Evolutionary conservation across 2,329 filamentous ascomycete species (phyloP).

Genomic region (Fusarium nurragi): DNA sequence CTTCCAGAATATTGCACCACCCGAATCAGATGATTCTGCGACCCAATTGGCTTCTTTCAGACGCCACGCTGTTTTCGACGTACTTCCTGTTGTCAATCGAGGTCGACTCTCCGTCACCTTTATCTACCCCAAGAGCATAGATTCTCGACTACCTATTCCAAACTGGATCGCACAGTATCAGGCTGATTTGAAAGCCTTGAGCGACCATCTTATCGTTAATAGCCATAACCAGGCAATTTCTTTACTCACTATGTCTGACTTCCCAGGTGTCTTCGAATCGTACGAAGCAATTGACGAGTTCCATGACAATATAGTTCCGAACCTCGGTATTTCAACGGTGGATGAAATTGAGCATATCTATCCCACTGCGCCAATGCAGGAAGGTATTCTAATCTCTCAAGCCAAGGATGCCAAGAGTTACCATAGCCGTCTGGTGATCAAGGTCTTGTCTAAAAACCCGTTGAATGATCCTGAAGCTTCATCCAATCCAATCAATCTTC

Average conservation of each 20-base stretch:
- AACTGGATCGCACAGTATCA: not conserved
- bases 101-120: conserved; percentile 3
- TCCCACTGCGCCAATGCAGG: not conserved
- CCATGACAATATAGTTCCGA: not conserved
- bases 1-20: not conserved
- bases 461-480: not conserved
- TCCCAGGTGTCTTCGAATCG: not conserved
- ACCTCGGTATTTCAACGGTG: not conserved
- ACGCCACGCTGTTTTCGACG: conserved; percentile 5
- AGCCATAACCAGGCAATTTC: not conserved
- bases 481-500: not conserved
- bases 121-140: not conserved
- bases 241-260: conserved; percentile 1
- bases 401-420: not conserved
- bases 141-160: not conserved
- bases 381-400: conserved; percentile 5
- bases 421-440: not conserved
- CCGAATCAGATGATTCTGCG: not conserved
- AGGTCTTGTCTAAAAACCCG: not conserved
- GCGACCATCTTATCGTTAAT: not conserved
- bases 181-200: not conserved
- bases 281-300: conserved; percentile 3
- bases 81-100: not conserved
- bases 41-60: not conserved
- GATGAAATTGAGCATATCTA: conserved; percentile 2